Evolutionary conservation across 2,329 filamentous ascomycete genomes (phyloP), one percentile per base, ranked within the genome.

Genomic region (Geosmithia putterillii): DNA sequence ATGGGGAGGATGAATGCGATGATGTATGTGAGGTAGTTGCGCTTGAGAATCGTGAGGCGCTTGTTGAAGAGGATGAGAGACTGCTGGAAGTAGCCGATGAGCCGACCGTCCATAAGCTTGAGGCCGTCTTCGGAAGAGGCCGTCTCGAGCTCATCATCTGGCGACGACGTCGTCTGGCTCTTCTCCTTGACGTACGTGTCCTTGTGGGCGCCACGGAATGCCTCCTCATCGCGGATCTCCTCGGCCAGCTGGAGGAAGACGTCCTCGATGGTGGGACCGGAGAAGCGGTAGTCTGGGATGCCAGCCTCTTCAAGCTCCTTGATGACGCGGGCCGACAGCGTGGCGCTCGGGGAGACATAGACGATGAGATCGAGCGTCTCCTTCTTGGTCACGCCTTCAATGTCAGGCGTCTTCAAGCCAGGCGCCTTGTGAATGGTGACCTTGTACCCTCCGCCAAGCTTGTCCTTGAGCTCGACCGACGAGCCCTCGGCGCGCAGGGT

Each of bases 221-320:
- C 52, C 40, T 59, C 61, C 49, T 82, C 75, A 6, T 70, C 71
- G 45, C 70, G 73, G 46, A 87, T 74, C 57, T 95, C 88, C 54
- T 90, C 85, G 0, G 88, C 86, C 35, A 95, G 71, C 50, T 86
- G 81, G 20, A 95, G 65, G 60, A 95, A 95, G 0, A 95, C 88
- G 51, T 95, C 88, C 57, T 95, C 90, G 36, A 95, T 88, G 0
- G 86, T 94, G 1, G 89, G 90, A 0, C 87, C 87, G 15, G 83
- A 84, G 50, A 95, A 84, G 45, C 88, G 81, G 57, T 94, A 95
- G 45, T 94, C 83, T 15, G 70, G 69, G 36, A 94, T 71, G 0
- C 78, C 77, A 2, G 71, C 66, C 1, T 68, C 62, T 56, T 94
- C 83, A 1, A 95, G 68, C 9, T 71, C 61, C 40, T 73, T 71